Evolutionary conservation across 1,139 yeast genomes (phyloP), one percentile per base, ranked within the genome.

Genomic region (Zygosaccharomyces sapae): DNA sequence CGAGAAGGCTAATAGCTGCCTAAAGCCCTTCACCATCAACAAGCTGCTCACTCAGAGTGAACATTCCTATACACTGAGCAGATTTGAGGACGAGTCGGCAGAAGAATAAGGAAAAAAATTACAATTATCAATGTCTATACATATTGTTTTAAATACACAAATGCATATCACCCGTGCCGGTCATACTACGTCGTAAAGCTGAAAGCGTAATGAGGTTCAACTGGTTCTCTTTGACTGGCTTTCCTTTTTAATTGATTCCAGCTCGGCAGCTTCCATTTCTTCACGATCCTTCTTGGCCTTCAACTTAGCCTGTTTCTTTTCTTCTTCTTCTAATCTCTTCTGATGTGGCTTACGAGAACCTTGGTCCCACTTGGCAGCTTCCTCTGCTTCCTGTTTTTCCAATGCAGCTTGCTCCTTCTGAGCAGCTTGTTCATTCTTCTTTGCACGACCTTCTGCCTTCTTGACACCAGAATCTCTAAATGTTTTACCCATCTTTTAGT

Each of bases 381-480:
- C 65, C 43, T 48, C 64, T 13, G 63, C 63, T 43, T 65, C 69
- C 20, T 37, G 34, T 36, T 44, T 51, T 19, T 48, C 59, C 10
- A 39, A 35, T 42, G 61, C 64, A n/a, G 55, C 59, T 33, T 55
- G 51, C n/a, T 54, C 55, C 47, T 63, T 65, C 5, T 54, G 55
- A 19, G 49, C 47, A 8, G 58, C 69, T 41, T 65, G 66, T 19
- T 63, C 65, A 41, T 58, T 52, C 50, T 65, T 65, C 49, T 66
- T 62, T 29, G 62, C 65, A 43, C 51, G 54, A 20, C 69, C 69
- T 33, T 62, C 68, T 22, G 56, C 55, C 44, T 65, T 65, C 56
- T 65, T 65, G 1, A 59, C 59, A 19, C 67, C 68, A 40, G 66
- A 60, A 47, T 65, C 68, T 29, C 59, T 51, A 53, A 64, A 65